Base-by-base conservation (phyloP, 106 monocot species). In the Dendrobium officinale region DNA sequence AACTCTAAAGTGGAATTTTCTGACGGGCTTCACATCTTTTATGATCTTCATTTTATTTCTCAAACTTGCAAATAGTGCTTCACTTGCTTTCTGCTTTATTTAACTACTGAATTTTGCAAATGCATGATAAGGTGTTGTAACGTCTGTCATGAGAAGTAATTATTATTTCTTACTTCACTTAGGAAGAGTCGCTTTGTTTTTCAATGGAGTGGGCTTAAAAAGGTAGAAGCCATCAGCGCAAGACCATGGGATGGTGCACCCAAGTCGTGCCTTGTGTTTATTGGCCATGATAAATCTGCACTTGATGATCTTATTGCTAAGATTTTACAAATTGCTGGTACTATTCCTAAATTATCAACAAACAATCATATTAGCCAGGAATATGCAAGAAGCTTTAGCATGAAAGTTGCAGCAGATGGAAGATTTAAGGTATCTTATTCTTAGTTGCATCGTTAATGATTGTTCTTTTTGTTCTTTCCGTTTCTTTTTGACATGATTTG, bases 181-280 rank as follows among this genome's bases (percentile, higher is more conserved):
- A 88, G 88, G 81, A 78, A 72, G 83, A 80, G 75, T 24, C 88
- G 83, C 24, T 88, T 81, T 88, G 75, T 86, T 74, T 86, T 88
- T 44, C 88, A 88, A 80, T 88, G 88, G 88, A 88, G 88, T 86
- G 88, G 88, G 40, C 55, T 85, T 79, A 88, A 88, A 81, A 88
- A 86, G 75, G 83, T 88, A 75, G 88, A 88, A 79, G 85, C 83
- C 79, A 27, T 88, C 75, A 81, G 88, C 74, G 85, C 83, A 79
- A 72, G 77, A 48, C 83, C 81, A 27, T 88, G 88, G 88, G 86
- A 88, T 56, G 75, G 70, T 78, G 72, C 83, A 74, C 88, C 83
- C 76, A 86, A 83, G 80, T 75, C 88, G 18, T 83, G 83, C 78
- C 81, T 88, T 79, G 88, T 88, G 56, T 75, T 88, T 68, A 88